Evolutionary conservation across 257 asterid genomes (phyloP).

Genomic region (Knoxia roxburghii): DNA sequence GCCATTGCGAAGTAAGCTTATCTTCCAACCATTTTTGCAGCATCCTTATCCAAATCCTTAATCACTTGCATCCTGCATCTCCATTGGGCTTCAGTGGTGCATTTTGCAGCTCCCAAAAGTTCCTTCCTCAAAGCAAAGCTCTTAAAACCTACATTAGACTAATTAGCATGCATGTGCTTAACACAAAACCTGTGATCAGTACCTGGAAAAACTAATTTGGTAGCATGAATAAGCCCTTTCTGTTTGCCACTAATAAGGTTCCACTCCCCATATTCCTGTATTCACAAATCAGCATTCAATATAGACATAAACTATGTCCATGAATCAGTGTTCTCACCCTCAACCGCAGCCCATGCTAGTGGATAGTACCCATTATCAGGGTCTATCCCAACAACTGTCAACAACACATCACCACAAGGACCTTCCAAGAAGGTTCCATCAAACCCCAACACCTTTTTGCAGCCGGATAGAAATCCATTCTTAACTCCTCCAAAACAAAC

Average conservation of each 20-base stretch:
- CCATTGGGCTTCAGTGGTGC: neutral
- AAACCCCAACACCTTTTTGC: neutral
- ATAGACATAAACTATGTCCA: neutral
- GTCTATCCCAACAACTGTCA: neutral
- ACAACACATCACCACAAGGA: neutral
- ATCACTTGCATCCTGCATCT: neutral
- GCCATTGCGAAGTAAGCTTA: neutral
- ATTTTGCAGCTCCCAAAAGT: neutral
- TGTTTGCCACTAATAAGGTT: slow-evolving; percentile 4
- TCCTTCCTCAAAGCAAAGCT: neutral
- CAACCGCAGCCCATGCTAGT: neutral
- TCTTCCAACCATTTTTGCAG: neutral
- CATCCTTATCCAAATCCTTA: neutral
- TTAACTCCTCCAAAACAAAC: neutral
- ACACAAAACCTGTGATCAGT: slow-evolving; percentile 7
- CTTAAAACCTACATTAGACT: neutral
- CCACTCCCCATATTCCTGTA: neutral
- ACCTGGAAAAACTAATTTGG: neutral
- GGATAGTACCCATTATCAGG: too few species aligned
- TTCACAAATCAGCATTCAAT: neutral
- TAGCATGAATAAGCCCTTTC: neutral
- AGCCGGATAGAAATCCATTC: neutral
- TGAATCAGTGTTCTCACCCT: neutral
- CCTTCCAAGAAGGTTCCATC: slow-evolving; percentile 3
- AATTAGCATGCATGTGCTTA: neutral